Evolutionary conservation across 352 stramenopile genomes (phyloP).

Genomic region (Globisporangium carolinianum): DNA sequence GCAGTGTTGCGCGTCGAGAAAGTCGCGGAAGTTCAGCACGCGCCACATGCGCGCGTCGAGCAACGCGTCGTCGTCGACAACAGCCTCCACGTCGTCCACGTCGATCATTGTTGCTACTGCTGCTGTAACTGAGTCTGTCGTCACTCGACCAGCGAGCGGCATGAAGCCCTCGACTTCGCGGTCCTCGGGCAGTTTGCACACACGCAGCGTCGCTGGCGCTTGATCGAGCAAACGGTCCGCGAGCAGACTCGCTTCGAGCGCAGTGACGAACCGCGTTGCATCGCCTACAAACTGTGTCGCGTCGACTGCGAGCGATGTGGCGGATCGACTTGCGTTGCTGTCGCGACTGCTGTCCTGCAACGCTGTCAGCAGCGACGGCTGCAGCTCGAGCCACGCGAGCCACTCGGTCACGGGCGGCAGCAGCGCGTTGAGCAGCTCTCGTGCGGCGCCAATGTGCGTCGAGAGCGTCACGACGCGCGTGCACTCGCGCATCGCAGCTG

Average conservation of each 20-base stretch:
- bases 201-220: constrained; percentile 5
- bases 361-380: constrained; percentile 19
- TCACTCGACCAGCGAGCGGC: constrained; percentile 10
- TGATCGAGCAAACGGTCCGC: constrained; percentile 11
- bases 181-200: constrained; percentile 27
- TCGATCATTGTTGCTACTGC: not conserved
- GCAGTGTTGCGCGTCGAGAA: too few species aligned
- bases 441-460: constrained; percentile 4
- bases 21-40: constrained; percentile 11
- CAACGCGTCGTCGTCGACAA: constrained; percentile 4
- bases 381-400: constrained; percentile 33
- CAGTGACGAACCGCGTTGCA: constrained; percentile 11
- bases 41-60: constrained; percentile 17
- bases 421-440: constrained; percentile 27
- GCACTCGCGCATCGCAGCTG: constrained; percentile 12
- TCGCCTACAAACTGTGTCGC: constrained; percentile 7
- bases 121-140: too few species aligned
- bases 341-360: not conserved
- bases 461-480: constrained; percentile 4
- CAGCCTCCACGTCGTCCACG: not conserved
- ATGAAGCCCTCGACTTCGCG: constrained; percentile 33
- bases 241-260: constrained; percentile 13
- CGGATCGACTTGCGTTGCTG: not conserved
- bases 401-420: constrained; percentile 31
- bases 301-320: not conserved